These are phyloP conservation scores for Fomitopsis palustris DNA, from an alignment of 1,284 basidiomycete genomes.

Conservation along the genomic window DNA sequence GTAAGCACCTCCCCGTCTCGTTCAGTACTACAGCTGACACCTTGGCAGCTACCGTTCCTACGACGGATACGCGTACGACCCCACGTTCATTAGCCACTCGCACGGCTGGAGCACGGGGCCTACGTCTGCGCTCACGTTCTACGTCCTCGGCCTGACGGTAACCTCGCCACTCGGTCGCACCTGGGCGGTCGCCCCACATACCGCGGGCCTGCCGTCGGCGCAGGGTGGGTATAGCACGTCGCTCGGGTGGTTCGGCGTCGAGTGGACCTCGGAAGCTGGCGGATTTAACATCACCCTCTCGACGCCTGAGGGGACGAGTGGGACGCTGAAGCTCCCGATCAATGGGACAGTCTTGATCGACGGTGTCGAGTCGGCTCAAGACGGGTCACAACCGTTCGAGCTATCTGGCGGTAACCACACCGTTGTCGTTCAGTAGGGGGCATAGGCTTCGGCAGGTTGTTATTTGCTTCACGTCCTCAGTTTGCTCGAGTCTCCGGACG, in stretches of 20 bases:
- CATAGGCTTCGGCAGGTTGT: not conserved
- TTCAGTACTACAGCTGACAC: not conserved
- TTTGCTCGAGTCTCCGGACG: no score
- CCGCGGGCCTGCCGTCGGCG: slow-evolving; percentile 36
- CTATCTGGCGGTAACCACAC: slow-evolving; percentile 4
- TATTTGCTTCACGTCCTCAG: not conserved
- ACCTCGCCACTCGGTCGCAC: slow-evolving; percentile 36
- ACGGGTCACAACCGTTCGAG: not conserved
- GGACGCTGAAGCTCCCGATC: slow-evolving; percentile 29
- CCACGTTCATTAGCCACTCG: slow-evolving; percentile 44
- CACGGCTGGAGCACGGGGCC: slow-evolving; percentile 35
- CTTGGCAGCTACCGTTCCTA: slow-evolving; percentile 38
- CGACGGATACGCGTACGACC: slow-evolving; percentile 45
- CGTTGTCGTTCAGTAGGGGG: not conserved
- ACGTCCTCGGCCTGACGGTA: slow-evolving; percentile 40
- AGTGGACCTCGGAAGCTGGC: slow-evolving; percentile 24
- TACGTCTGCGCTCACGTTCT: slow-evolving; percentile 38
- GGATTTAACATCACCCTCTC: slow-evolving; percentile 27
- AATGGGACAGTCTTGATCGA: slow-evolving; percentile 29
- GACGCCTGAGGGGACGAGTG: slow-evolving; percentile 31
- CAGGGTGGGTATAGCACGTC: slow-evolving; percentile 42
- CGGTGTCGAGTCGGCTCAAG: slow-evolving; percentile 5
- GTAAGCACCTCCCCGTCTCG: slow-evolving; percentile 23
- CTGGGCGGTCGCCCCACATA: slow-evolving; percentile 39
- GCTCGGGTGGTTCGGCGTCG: slow-evolving; percentile 38